Conservation (phyloP, 2,329 filamentous ascomycete species). For the Talaromyces sp. region DNA sequence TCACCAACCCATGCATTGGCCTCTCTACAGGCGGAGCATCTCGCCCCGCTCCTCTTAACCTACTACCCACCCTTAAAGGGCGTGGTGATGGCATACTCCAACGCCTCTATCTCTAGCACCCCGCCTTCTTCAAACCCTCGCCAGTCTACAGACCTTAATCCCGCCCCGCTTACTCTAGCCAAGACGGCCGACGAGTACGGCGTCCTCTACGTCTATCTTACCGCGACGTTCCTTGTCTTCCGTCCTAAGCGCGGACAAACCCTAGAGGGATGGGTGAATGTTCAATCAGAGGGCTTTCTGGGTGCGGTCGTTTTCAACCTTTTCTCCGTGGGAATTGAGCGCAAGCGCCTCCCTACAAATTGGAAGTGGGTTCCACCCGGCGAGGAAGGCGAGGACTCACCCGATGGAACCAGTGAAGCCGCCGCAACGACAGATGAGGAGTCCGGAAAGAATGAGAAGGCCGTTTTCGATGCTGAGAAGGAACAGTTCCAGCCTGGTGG, state of each 20-base stretch:
- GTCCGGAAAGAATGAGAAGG: conserved; percentile 20
- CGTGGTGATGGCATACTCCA: conserved; percentile 58
- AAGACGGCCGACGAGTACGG: conserved; percentile 74
- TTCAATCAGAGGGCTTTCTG: conserved; percentile 86
- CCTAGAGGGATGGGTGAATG: conserved; percentile 79
- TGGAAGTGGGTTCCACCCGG: conserved; percentile 78
- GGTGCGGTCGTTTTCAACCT: conserved; percentile 87
- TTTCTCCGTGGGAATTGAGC: conserved; percentile 87
- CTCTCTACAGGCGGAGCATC: conserved; percentile 62
- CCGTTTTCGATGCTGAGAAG: conserved; percentile 39
- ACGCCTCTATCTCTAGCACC: conserved; percentile 45
- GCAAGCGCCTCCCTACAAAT: conserved; percentile 69
- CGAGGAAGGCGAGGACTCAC: conserved; percentile 32
- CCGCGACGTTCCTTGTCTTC: conserved; percentile 83
- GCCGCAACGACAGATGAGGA: conserved; percentile 31
- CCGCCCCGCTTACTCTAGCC: conserved; percentile 46
- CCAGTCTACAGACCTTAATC: conserved; percentile 29
- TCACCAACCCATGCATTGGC: conserved; percentile 57
- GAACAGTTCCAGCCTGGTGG: conserved; percentile 44
- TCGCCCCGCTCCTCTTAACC: conserved; percentile 65
- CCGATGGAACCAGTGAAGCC: conserved; percentile 9
- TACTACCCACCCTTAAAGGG: conserved; percentile 64
- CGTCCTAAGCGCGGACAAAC: conserved; percentile 71
- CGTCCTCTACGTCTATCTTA: conserved; percentile 84
- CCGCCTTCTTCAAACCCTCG: conserved; percentile 40